A percentile compares a stretch with the other conserved stretches of the same genome.
Conservation (phyloP, 1,284 basidiomycete genomes). For the Naganishia sp. region DNA sequence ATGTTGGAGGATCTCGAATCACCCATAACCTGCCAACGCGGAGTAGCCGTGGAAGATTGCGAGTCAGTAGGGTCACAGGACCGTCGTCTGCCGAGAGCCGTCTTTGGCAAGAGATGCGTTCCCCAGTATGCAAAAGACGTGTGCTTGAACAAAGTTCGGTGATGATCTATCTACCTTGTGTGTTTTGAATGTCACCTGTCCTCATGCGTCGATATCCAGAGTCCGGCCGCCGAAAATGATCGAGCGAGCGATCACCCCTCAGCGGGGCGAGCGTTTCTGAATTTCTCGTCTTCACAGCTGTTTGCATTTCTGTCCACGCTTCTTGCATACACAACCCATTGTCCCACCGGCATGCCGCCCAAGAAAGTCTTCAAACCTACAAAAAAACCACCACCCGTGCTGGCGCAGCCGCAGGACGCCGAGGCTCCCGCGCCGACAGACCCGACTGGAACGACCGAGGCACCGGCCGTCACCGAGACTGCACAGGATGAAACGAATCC, state of each 20-base stretch:
- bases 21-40: not conserved
- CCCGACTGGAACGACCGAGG: not conserved
- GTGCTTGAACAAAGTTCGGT: too few species aligned
- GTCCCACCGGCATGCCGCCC: conserved; percentile 5
- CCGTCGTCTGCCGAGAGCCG: too few species aligned
- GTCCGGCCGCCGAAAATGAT: too few species aligned
- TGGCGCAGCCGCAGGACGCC: conserved; percentile 1
- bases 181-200: too few species aligned
- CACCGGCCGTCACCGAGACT: not conserved
- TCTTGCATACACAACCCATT: not conserved
- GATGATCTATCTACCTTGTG: too few species aligned
- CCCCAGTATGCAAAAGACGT: too few species aligned
- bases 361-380: conserved; percentile 25
- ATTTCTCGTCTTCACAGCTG: conserved; percentile 15
- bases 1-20: conserved; percentile 19
- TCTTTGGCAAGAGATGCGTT: too few species aligned
- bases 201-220: too few species aligned
- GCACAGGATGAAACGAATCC: not conserved
- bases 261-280: not conserved
- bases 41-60: too few species aligned
- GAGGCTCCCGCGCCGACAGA: not conserved
- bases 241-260: too few species aligned
- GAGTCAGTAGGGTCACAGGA: too few species aligned
- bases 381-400: conserved; percentile 17
- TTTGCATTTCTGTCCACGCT: not conserved